Evolutionary conservation across 176 grass and related monocot species (phyloP).

Genomic region (Tuctoria greenei): DNA sequence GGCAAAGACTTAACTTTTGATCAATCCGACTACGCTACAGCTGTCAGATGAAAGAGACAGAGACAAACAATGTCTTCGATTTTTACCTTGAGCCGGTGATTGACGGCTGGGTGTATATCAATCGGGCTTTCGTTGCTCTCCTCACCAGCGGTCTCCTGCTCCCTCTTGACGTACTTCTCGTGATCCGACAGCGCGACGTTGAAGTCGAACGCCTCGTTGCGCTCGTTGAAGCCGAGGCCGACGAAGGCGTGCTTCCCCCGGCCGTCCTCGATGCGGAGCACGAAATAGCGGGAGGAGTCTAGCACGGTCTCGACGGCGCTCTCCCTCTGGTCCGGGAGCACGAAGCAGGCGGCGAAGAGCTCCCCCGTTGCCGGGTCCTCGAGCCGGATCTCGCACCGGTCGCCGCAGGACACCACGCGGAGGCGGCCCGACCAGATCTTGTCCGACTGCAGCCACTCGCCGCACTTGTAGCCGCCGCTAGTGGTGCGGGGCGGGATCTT

Average conservation of each 20-base stretch:
- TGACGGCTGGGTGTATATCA: slow-evolving; percentile 86
- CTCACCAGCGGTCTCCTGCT: slow-evolving; percentile 69
- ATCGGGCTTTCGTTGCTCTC: slow-evolving; percentile 62
- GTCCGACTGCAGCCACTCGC: slow-evolving; percentile 97
- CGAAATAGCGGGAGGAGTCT: slow-evolving; percentile 94
- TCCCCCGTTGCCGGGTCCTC: slow-evolving; percentile 89
- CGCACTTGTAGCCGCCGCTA: slow-evolving; percentile 97
- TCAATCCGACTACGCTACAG: neutral
- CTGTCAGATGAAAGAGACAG: neutral
- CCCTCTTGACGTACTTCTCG: slow-evolving; percentile 96
- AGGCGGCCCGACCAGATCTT: slow-evolving; percentile 98
- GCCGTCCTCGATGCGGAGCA: slow-evolving; percentile 86
- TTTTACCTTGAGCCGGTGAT: slow-evolving; percentile 83
- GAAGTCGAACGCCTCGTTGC: slow-evolving; percentile 98
- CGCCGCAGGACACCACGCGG: slow-evolving; percentile 87
- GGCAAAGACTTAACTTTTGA: neutral
- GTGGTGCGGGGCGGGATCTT: slow-evolving; percentile 91
- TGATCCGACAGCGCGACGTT: slow-evolving; percentile 95
- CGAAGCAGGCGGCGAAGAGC: slow-evolving; percentile 92
- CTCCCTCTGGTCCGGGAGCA: slow-evolving; percentile 68
- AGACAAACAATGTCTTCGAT: neutral
- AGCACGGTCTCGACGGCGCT: slow-evolving; percentile 75
- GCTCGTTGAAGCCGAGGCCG: slow-evolving; percentile 89
- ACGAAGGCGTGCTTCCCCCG: slow-evolving; percentile 92
- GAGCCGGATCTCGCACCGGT: slow-evolving; percentile 87